phyloP scores from a whole-genome alignment of 352 stramenopile species.

The Phytophthora nicotianae region DNA sequence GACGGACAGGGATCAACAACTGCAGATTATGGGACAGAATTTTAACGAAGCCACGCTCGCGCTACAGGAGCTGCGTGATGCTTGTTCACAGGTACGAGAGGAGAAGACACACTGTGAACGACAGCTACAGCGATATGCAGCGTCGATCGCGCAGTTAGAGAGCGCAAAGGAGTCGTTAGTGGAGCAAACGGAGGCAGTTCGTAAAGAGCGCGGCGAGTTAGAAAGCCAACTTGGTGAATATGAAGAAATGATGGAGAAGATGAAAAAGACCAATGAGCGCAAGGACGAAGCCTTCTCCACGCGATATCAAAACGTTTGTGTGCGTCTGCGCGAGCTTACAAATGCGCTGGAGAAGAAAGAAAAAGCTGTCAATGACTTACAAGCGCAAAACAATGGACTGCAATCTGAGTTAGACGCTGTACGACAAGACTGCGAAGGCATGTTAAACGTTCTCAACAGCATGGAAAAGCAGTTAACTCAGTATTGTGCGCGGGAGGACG shows the following conservation, averaged over 20 bases:
- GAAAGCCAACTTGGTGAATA: conserved; percentile 69
- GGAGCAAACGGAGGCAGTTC: conserved; percentile 41
- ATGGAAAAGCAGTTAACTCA: conserved; percentile 88
- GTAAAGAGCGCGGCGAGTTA: conserved; percentile 38
- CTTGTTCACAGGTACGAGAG: conserved; percentile 53
- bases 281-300: conserved; percentile 67
- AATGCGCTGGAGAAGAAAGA: conserved; percentile 60
- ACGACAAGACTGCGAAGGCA: conserved; percentile 80
- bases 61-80: conserved; percentile 69
- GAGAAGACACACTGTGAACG: conserved; percentile 73
- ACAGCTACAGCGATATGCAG: conserved; percentile 73
- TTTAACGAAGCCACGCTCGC: conserved; percentile 77
- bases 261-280: conserved; percentile 61
- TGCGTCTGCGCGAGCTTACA: conserved; percentile 67
- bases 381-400: conserved; percentile 45
- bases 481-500: conserved; percentile 75
- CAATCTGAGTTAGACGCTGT: conserved; percentile 69
- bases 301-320: conserved; percentile 78
- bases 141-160: conserved; percentile 68
- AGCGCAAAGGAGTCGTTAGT: conserved; percentile 52
- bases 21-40: conserved; percentile 74
- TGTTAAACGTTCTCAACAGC: conserved; percentile 79
- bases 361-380: conserved; percentile 53
- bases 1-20: conserved; percentile 64
- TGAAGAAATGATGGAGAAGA: conserved; percentile 57